Base-by-base conservation (phyloP, 257 asterid genomes). In the Coffea canephora region DNA sequence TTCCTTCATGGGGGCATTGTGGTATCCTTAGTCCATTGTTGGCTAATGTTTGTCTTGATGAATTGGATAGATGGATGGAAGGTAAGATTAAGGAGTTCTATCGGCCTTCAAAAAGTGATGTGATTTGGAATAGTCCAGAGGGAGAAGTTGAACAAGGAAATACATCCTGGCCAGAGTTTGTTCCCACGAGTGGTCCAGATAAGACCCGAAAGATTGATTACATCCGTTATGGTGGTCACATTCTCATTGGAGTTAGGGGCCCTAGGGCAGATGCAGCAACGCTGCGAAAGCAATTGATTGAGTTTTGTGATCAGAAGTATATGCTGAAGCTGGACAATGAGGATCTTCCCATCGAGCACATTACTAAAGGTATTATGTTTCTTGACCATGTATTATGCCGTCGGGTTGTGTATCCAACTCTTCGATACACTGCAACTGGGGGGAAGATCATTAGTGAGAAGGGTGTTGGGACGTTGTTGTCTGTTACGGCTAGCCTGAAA, bases 91-190 rank as follows among this genome's bases (percentile, higher is more conserved):
- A 89, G 84, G 99, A 93, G 79, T 92, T 95, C 52, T 95, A 92
- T 77, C 90, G 79, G 77, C 97, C 98, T 14, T 95, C 98, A 0
- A 86, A 91, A 11, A 93, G 79, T 81, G 99, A 95, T 79, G 97
- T 95, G 82, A 93, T 95, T 87, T 95, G 99, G 99, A 95, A 92
- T 79, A 83, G 84, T 64, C 89, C 96, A 6, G 91, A 91, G 19
- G 97, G 94, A 69, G 97, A 95, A 82, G 87, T 85, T 9, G 98
- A 95, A 71, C 98, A 93, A 79, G 98, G 97, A 48, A 95, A 92
- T 81, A 95, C 98, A 41, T 95, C 99, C 46, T 95, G 99, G 99
- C 98, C 99, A 1, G 98, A 95, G 80, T 95, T 95, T 79, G 99
- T 95, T 41, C 99, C 98, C 2, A 92, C 98, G 1, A 94, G 97